A percentile compares a stretch with the other conserved stretches of the same genome.
Evolutionary conservation across 2,329 filamentous ascomycete genomes (phyloP).

Genomic region (Xenoacremonium recifei): DNA sequence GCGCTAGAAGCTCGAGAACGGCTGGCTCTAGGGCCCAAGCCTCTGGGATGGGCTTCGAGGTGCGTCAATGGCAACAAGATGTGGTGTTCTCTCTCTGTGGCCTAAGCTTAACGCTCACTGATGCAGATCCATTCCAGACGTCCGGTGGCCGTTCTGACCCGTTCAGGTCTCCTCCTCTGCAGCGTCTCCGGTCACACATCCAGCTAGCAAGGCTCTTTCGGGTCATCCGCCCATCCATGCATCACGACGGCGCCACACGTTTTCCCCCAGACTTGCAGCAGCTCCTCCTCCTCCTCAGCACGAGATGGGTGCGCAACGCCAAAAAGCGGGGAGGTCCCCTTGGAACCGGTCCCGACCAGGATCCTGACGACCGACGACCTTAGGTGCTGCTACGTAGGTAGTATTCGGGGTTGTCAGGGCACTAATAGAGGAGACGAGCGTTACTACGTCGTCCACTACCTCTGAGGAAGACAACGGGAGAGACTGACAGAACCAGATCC

Average conservation of each 20-base stretch:
- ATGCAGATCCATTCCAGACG: background rate
- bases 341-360: conserved; percentile 2
- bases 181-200: background rate
- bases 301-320: conserved; percentile 2
- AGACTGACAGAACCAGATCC: no score
- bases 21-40: background rate
- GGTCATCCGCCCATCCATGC: background rate
- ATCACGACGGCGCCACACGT: background rate
- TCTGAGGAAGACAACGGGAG: no score
- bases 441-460: no score
- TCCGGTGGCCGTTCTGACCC: background rate
- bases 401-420: no score
- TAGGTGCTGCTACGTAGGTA: no score
- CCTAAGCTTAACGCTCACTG: no score
- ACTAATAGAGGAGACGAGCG: no score
- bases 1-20: background rate
- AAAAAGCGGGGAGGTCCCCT: conserved; percentile 10
- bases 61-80: background rate
- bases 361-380: background rate
- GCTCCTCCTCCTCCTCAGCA: background rate
- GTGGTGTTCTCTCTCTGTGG: no score
- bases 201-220: background rate
- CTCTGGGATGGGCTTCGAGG: no score
- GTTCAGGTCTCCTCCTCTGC: background rate
- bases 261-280: conserved; percentile 1